Evolutionary conservation across 1,139 yeast genomes (phyloP).

Genomic region (Groenewaldozyma auringiensis): DNA sequence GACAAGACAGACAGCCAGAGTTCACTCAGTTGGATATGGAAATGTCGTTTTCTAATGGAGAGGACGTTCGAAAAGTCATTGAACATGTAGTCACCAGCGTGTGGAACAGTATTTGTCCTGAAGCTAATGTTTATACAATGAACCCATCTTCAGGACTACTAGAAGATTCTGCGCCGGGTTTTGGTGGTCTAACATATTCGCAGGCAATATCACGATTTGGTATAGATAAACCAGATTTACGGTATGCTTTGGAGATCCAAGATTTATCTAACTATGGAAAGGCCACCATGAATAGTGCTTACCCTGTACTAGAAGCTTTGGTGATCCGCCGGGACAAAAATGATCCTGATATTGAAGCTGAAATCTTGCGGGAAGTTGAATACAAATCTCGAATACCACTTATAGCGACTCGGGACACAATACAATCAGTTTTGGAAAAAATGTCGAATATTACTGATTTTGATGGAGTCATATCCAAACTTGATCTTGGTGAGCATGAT

Average conservation of each 20-base stretch:
- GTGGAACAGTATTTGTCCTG: slow-evolving; percentile 47
- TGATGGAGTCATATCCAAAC: slow-evolving; percentile 10
- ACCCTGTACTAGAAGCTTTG: slow-evolving; percentile 66
- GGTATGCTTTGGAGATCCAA: slow-evolving; percentile 44
- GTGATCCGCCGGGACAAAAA: slow-evolving; percentile 42
- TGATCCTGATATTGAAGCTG: slow-evolving; percentile 35
- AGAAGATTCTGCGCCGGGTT: neutral
- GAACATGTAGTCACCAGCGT: slow-evolving; percentile 48
- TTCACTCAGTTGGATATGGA: slow-evolving; percentile 94
- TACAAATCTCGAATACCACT: slow-evolving; percentile 57
- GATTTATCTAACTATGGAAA: slow-evolving; percentile 40
- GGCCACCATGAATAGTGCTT: slow-evolving; percentile 35
- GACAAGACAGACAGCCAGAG: slow-evolving; percentile 95
- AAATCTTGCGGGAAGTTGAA: slow-evolving; percentile 19
- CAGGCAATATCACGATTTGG: slow-evolving; percentile 74
- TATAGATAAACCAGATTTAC: slow-evolving; percentile 88
- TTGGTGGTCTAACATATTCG: slow-evolving; percentile 49
- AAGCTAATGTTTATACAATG: slow-evolving; percentile 30
- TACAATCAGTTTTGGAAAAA: slow-evolving; percentile 6
- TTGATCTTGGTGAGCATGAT: slow-evolving; percentile 52
- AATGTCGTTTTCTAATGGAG: slow-evolving; percentile 70
- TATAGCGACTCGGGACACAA: slow-evolving; percentile 10
- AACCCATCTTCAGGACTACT: slow-evolving; percentile 3
- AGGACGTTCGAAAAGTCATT: slow-evolving; percentile 60
- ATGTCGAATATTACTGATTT: slow-evolving; percentile 16